Evolutionary conservation across 805 yeast species (phyloP).

Genomic region (Metschnikowia baotianmanensis): DNA sequence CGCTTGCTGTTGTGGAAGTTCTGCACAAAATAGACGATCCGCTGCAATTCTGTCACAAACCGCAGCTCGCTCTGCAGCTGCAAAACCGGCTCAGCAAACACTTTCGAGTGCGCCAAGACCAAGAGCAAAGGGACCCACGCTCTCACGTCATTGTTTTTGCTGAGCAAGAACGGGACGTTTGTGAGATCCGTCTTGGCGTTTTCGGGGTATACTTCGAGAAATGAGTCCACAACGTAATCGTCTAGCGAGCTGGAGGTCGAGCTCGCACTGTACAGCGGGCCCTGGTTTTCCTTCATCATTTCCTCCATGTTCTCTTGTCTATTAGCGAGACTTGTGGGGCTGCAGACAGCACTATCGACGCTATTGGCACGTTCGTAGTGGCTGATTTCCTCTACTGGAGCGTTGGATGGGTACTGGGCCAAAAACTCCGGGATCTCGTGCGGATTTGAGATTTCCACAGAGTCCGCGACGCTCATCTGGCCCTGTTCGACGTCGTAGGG

Average conservation of each 20-base stretch:
- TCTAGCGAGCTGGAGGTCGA: slow-evolving; percentile 6
- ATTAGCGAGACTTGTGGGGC: slow-evolving; percentile 8
- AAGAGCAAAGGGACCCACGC: slow-evolving; percentile 42
- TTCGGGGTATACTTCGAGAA: slow-evolving; percentile 9
- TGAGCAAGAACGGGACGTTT: slow-evolving; percentile 14
- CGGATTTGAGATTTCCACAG: slow-evolving; percentile 29
- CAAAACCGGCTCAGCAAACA: slow-evolving; percentile 30
- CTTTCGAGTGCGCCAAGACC: slow-evolving; percentile 36
- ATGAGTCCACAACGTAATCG: slow-evolving; percentile 4
- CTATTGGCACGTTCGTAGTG: slow-evolving; percentile 6
- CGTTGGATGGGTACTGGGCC: slow-evolving; percentile 8
- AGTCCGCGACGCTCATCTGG: not conserved
- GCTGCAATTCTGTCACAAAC: slow-evolving; percentile 22
- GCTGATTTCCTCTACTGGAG: slow-evolving; percentile 6
- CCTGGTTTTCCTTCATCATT: not conserved
- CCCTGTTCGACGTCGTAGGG: slow-evolving; percentile 8
- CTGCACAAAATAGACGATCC: slow-evolving; percentile 20
- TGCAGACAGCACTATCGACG: slow-evolving; percentile 5
- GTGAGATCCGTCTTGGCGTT: slow-evolving; percentile 13
- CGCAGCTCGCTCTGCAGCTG: slow-evolving; percentile 10
- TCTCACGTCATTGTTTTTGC: slow-evolving; percentile 4
- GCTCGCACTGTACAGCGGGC: not conserved
- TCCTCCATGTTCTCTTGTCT: slow-evolving; percentile 4
- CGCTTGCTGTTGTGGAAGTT: slow-evolving; percentile 11
- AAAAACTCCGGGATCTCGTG: slow-evolving; percentile 31